These are phyloP conservation scores for Typha latifolia DNA, from an alignment of 176 grass and related monocot genomes.

Conservation along the genomic window DNA sequence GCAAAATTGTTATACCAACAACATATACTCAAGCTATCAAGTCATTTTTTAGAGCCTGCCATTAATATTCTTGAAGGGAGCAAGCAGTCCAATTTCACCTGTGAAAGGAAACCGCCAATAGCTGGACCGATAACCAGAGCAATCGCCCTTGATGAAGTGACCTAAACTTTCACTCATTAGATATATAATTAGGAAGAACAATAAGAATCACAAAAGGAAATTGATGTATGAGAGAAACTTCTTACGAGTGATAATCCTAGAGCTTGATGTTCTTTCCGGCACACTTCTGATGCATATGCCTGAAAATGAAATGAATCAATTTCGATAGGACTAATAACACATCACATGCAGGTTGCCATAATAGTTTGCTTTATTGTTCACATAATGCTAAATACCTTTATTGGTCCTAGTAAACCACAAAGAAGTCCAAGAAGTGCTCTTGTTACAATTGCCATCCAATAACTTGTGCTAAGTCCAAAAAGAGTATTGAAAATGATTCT, in stretches of 20 bases:
- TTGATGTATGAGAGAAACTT: not conserved
- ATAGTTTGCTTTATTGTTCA: not conserved
- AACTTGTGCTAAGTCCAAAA: slow-evolving; percentile 60
- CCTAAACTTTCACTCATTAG: slow-evolving; percentile 23
- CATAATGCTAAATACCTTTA: slow-evolving; percentile 34
- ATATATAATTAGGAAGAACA: not conserved
- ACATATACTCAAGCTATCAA: no score
- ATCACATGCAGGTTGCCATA: not conserved
- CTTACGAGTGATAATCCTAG: slow-evolving; percentile 65
- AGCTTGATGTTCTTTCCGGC: slow-evolving; percentile 55
- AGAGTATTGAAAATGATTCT: slow-evolving; percentile 63
- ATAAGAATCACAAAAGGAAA: not conserved
- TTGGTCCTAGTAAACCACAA: slow-evolving; percentile 58
- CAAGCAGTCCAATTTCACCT: slow-evolving; percentile 25
- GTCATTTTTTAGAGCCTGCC: no score
- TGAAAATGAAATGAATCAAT: slow-evolving; percentile 13
- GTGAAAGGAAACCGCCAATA: slow-evolving; percentile 64
- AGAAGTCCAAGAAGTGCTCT: slow-evolving; percentile 48
- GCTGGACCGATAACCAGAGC: slow-evolving; percentile 58
- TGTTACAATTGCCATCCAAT: slow-evolving; percentile 60
- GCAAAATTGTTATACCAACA: no score
- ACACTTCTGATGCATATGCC: slow-evolving; percentile 76
- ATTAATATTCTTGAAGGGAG: no score
- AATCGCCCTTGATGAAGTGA: slow-evolving; percentile 48
- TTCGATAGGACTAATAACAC: not conserved